Percentiles rank a stretch among this genome's conserved stretches.
These are phyloP conservation scores for Plasmodium berghei DNA, from an alignment of 169 alveolate genomes.

Conservation along the genomic window DNA sequence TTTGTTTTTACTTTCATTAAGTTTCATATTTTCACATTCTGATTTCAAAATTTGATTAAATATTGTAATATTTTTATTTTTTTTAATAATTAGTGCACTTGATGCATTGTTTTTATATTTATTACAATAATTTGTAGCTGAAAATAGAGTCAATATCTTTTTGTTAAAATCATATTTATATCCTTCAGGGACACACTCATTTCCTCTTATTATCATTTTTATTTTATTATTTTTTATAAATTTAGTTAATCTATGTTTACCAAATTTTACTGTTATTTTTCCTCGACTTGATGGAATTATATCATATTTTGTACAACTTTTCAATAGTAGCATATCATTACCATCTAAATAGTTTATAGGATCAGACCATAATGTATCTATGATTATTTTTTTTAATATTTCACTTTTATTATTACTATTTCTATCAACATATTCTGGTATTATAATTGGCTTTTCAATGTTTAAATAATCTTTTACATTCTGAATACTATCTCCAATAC, in stretches of 20 bases:
- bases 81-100: conserved; percentile 40
- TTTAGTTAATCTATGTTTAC: conserved; percentile 91
- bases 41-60: conserved; percentile 61
- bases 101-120: conserved; percentile 88
- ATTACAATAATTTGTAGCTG: conserved; percentile 95
- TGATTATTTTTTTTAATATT: conserved; percentile 49
- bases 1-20: not conserved
- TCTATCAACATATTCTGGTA: conserved; percentile 43
- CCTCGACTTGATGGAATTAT: conserved; percentile 93
- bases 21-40: not conserved
- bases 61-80: conserved; percentile 22
- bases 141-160: conserved; percentile 91
- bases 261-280: conserved; percentile 94
- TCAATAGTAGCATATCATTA: conserved; percentile 83
- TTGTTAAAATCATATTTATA: conserved; percentile 94
- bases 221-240: conserved; percentile 89
- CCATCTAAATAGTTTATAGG: conserved; percentile 94
- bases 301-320: conserved; percentile 83
- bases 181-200: conserved; percentile 96
- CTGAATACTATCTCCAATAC: conserved; percentile 91
- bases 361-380: conserved; percentile 86
- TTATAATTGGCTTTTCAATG: conserved; percentile 60
- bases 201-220: conserved; percentile 92
- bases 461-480: conserved; percentile 87
- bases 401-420: conserved; percentile 17